Conservation (phyloP, 2,329 filamentous ascomycete species). For the Tetracladium maxilliforme region DNA sequence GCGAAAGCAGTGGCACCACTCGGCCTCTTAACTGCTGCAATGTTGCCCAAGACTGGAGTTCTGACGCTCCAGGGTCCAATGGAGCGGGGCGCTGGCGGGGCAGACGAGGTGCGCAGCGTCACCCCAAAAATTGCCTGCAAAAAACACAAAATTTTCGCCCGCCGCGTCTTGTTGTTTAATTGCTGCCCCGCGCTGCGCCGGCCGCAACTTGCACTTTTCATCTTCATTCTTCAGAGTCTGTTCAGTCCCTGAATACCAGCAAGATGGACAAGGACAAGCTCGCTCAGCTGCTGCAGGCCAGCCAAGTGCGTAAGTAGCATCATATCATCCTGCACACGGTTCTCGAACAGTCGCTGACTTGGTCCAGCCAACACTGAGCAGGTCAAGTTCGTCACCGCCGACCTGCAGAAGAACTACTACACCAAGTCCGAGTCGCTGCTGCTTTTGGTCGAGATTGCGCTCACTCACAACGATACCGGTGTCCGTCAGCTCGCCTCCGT, state of each 20-base stretch:
- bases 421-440: slow-evolving; percentile 70
- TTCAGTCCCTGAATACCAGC: slow-evolving; percentile 4
- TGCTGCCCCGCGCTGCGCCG: no score
- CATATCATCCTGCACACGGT: slow-evolving; percentile 5
- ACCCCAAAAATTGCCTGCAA: no score
- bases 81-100: no score
- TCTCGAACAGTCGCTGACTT: slow-evolving; percentile 5
- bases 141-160: no score
- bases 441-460: slow-evolving; percentile 75
- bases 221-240: background rate
- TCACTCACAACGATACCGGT: slow-evolving; percentile 56
- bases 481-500: slow-evolving; percentile 85
- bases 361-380: slow-evolving; percentile 67
- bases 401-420: slow-evolving; percentile 90
- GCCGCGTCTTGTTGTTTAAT: no score
- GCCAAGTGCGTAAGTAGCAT: slow-evolving; percentile 62
- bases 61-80: no score
- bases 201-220: no score
- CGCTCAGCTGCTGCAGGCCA: slow-evolving; percentile 72
- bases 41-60: no score
- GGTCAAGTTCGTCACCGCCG: slow-evolving; percentile 79
- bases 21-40: no score
- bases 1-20: no score
- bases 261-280: slow-evolving; percentile 73
- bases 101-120: no score